Evolutionary conservation across 2,329 filamentous ascomycete species (phyloP).

Genomic region (Spiromastix sp.): DNA sequence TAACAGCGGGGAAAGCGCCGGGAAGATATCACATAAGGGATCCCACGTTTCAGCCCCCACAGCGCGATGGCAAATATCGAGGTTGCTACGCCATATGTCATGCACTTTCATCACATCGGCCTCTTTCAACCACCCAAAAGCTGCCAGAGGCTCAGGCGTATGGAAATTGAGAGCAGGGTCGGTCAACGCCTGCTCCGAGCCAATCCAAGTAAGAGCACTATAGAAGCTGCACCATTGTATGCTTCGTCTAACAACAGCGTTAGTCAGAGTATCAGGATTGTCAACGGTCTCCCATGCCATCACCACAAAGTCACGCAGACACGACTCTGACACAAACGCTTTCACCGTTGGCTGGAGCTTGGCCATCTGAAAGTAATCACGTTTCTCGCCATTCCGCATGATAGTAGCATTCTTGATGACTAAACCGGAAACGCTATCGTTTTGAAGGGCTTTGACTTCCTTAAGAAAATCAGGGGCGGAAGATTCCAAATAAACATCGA

Average conservation of each 20-base stretch:
- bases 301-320: conserved; percentile 32
- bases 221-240: conserved; percentile 39
- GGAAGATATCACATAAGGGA: conserved; percentile 18
- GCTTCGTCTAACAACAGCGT: conserved; percentile 34
- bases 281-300: conserved; percentile 38
- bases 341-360: conserved; percentile 33
- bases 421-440: conserved; percentile 26
- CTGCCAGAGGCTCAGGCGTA: conserved; percentile 30
- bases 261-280: conserved; percentile 26
- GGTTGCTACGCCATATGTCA: conserved; percentile 30
- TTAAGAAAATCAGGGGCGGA: conserved; percentile 30
- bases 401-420: conserved; percentile 34
- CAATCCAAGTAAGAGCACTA: conserved; percentile 36
- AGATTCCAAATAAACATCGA: conserved; percentile 35
- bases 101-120: conserved; percentile 34
- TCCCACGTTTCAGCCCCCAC: conserved; percentile 17
- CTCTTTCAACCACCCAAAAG: conserved; percentile 39
- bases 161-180: conserved; percentile 25
- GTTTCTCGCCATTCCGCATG: conserved; percentile 29
- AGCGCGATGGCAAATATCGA: conserved; percentile 14
- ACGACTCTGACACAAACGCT: conserved; percentile 37
- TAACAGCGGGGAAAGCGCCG: conserved; percentile 17
- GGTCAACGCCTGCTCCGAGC: conserved; percentile 24
- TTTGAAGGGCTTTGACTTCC: conserved; percentile 25
- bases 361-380: conserved; percentile 36